A percentile compares a stretch with the other conserved stretches of the same genome.
These are phyloP conservation scores for Sutorius australiensis DNA, from an alignment of 768 basidiomycete genomes.

Conservation along the genomic window DNA sequence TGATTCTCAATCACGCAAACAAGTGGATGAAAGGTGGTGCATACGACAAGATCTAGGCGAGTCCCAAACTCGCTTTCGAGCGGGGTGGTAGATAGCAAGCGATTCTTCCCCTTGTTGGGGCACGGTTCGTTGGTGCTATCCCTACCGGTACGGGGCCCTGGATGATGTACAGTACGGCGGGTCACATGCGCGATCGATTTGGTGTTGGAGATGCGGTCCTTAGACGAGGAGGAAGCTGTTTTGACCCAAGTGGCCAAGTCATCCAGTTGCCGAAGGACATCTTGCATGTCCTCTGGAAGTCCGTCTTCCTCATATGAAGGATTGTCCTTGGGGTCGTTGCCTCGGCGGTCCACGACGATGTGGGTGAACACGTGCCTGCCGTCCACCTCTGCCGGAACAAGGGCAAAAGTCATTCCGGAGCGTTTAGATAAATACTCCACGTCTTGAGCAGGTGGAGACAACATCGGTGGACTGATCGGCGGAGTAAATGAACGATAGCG, in stretches of 20 bases:
- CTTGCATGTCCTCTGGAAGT: slow-evolving; percentile 28
- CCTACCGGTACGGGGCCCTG: neutral
- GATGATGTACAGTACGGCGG: neutral
- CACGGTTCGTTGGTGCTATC: neutral
- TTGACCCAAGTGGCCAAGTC: slow-evolving; percentile 28
- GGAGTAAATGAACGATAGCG: slow-evolving; percentile 12
- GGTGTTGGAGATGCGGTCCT: neutral
- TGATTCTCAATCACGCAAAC: neutral
- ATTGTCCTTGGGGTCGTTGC: neutral
- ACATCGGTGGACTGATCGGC: slow-evolving; percentile 16
- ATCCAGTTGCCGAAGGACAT: slow-evolving; percentile 25
- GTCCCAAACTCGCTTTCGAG: neutral
- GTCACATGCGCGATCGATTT: neutral
- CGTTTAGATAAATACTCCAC: slow-evolving; percentile 17
- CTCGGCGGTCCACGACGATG: slow-evolving; percentile 6
- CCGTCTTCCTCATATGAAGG: slow-evolving; percentile 5
- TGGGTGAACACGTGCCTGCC: slow-evolving; percentile 15
- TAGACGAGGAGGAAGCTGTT: slow-evolving; percentile 15
- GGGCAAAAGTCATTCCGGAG: slow-evolving; percentile 14
- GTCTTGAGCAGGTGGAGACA: neutral
- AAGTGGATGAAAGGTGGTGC: neutral
- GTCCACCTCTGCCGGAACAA: slow-evolving; percentile 13
- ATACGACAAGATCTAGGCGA: slow-evolving; percentile 10
- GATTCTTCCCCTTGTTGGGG: slow-evolving; percentile 23
- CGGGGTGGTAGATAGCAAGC: slow-evolving; percentile 5